A percentile compares a stretch with the other conserved stretches of the same genome.
These are phyloP conservation scores for Coccomyxa sp. DNA, from an alignment of 139 green algal genomes.

Conservation along the genomic window DNA sequence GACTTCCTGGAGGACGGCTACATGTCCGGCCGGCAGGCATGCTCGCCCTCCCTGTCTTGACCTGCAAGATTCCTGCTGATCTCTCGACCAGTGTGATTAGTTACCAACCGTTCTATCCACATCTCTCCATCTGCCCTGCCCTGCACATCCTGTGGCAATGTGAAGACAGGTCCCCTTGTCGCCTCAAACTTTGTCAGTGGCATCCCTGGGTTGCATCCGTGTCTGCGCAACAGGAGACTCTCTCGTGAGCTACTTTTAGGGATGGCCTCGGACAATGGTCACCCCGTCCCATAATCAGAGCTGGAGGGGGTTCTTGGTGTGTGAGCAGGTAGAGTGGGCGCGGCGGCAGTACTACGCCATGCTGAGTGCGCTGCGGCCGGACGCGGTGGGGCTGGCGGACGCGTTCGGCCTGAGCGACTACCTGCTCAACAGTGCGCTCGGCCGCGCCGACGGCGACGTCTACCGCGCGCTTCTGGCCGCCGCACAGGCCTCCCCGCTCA, in stretches of 20 bases:
- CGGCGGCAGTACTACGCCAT: conserved; percentile 49
- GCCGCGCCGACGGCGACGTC: conserved; percentile 73
- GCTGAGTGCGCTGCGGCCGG: conserved; percentile 60
- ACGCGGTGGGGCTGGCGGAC: conserved; percentile 84
- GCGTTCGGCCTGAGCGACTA: conserved; percentile 81
- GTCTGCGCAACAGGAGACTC: too few relatives aligned
- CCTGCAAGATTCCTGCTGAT: too few relatives aligned
- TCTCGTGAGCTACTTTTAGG: too few relatives aligned
- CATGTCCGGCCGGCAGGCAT: conserved; percentile 20
- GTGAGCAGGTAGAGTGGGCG: conserved; percentile 41
- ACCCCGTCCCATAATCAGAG: too few relatives aligned
- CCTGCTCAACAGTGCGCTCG: conserved; percentile 72
- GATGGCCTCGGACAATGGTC: too few relatives aligned
- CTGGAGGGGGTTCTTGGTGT: background rate
- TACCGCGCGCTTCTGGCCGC: conserved; percentile 72
- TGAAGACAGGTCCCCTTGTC: too few relatives aligned
- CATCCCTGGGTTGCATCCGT: too few relatives aligned
- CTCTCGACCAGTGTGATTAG: too few relatives aligned
- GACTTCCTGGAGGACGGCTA: conserved; percentile 73
- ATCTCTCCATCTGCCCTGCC: too few relatives aligned
- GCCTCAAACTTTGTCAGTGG: too few relatives aligned
- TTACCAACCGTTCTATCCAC: too few relatives aligned
- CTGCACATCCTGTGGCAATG: too few relatives aligned
- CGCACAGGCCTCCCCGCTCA: conserved; percentile 73
- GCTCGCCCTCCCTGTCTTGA: background rate